These are phyloP conservation scores for Rhynchospora pubera DNA, from an alignment of 176 grass and related monocot genomes.

Conservation along the genomic window DNA sequence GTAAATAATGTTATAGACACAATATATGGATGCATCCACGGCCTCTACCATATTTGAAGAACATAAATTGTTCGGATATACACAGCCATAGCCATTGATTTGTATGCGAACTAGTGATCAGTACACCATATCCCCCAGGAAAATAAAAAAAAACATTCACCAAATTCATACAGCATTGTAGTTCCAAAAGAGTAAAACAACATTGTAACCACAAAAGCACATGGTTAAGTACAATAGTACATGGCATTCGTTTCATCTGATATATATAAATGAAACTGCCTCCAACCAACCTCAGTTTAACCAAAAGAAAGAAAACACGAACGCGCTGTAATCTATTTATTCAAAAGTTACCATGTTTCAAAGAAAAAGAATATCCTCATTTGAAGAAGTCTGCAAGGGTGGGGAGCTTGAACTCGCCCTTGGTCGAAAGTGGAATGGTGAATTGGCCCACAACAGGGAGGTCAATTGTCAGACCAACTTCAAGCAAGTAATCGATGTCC, in stretches of 20 bases:
- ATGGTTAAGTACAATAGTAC: neutral
- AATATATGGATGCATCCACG: neutral
- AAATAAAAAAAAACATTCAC: neutral
- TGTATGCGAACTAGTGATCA: neutral
- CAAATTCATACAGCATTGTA: neutral
- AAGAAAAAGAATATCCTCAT: neutral
- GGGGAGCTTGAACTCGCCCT: conserved; percentile 82
- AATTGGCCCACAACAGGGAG: conserved; percentile 60
- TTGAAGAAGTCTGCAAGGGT: conserved; percentile 57
- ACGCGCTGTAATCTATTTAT: neutral
- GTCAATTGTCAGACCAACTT: conserved; percentile 57
- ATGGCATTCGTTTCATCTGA: neutral
- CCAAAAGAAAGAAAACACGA: neutral
- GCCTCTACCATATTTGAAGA: neutral
- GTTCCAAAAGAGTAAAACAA: neutral
- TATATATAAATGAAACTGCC: neutral
- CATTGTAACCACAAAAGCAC: neutral
- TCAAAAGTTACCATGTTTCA: neutral
- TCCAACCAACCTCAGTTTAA: neutral
- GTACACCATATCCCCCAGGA: neutral
- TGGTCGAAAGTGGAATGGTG: conserved; percentile 63
- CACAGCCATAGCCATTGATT: too few relatives aligned
- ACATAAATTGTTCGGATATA: neutral
- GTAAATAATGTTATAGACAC: neutral
- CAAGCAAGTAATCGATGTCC: conserved; percentile 74